Base-by-base conservation (phyloP, 202 grass and related monocot genomes). In the Bolboschoenoplectus hybrid region DNA sequence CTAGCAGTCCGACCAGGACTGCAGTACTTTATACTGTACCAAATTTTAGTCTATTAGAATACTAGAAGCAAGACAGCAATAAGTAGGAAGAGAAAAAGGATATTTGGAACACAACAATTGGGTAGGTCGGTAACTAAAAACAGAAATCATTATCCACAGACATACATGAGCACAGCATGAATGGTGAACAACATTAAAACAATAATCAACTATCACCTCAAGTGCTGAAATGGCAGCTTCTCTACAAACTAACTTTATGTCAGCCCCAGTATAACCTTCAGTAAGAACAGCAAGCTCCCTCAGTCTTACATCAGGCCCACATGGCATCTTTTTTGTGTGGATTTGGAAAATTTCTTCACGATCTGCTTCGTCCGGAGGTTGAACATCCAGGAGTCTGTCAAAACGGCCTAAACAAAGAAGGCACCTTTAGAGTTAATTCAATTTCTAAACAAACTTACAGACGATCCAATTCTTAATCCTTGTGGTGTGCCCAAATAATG, bases 211-310 rank as follows among this genome's bases (percentile, higher is more conserved):
- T 34, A 90, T 35, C 92, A 98, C 95, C 88, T 98, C 91, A 43
- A 98, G 87, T 52, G 93, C 93, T 45, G 89, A 90, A 87, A 98
- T 85, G 52, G 91, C 93, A 38, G 95, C 87, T 92, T 98, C 93
- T 82, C 91, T 94, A 84, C 95, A 98, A 47, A 92, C 67, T 75
- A 93, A 82, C 80, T 88, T 97, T 92, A 95, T 98, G 81, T 95
- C 91, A 0, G 95, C 95, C 0, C 93, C 95, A 17, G 95, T 98
- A 87, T 98, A 95, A n/a, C 95, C 93, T 91, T 98, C 51, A 72
- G 93, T 94, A 55, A 92, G 90, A 80, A 85, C 89, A 85, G 90
- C 95, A 86, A 98, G 95, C 45, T 98, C 91, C 11, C 82, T 88
- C 19, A 92, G 38, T 46, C 81, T 85, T 52, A 98, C 80, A 44